Evolutionary conservation across 2,329 filamentous ascomycete species (phyloP), one percentile per base, ranked within the genome.

Genomic region (Aspergillus cejpii): DNA sequence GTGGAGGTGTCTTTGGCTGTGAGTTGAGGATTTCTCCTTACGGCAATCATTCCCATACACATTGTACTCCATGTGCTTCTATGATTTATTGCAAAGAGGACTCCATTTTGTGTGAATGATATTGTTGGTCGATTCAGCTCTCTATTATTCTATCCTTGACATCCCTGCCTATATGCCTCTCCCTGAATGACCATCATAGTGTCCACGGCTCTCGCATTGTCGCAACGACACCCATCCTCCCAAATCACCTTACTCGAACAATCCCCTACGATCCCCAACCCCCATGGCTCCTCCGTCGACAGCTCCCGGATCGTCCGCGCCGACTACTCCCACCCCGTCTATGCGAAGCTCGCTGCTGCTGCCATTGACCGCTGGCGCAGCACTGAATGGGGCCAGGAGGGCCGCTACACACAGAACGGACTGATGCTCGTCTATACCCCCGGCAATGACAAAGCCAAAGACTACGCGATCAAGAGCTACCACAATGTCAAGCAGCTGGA

Each of bases 271-370:
- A 79, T 81, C 44, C 79, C 79, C 17, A 75, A 79, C 41, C 74
- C 76, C 2, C 74, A 81, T 57, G 77, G 74, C 43, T 76, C 77
- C 8, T 78, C 75, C 50, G 74, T 81, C 49, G 80, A 83, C 61
- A 72, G 72, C 37, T 80, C 76, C 17, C 78, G 80, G 44, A 82
- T 83, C 52, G 73, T 83, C 39, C 74, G 80, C 26, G 75, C 83
- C 28, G 91, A 97, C 73, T 97, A 97, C 61, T 83, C 86, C 4
- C 82, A 91, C 60, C 71, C 79, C 0, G 78, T 82, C 17, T 97
- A 97, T 67, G 79, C 87, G 5, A 70, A 74, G 12, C 79, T 97
- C 37, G 88, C 84, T 15, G 75, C 79, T 14, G 72, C 79, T 27
- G 88, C 89, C 1, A 85, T 87, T 58, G 66, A 74, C 81, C 86